phyloP scores from a whole-genome alignment of 208 protist genomes.

The Leptomonas pyrrhocoris region DNA sequence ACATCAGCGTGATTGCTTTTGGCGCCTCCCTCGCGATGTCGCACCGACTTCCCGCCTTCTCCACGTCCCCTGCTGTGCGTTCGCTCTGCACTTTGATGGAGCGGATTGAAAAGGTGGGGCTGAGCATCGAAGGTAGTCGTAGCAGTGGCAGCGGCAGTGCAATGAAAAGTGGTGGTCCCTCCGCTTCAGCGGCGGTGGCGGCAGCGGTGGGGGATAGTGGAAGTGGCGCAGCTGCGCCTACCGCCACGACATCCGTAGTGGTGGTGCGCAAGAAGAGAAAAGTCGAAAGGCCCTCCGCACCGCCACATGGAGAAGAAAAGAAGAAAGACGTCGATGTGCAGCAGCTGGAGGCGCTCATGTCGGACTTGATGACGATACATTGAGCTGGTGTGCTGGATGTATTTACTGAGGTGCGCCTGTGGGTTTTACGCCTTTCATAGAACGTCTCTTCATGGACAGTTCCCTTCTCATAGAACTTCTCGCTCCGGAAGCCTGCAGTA shows the following conservation, averaged over 20 bases:
- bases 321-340: constrained; percentile 31
- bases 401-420: not conserved
- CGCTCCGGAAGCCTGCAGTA: no score
- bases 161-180: not conserved
- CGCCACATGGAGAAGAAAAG: not conserved
- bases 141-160: constrained; percentile 4
- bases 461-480: no score
- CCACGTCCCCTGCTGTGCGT: constrained; percentile 44
- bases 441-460: not conserved
- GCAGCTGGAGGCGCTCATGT: constrained; percentile 38
- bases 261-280: constrained; percentile 84
- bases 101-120: constrained; percentile 34
- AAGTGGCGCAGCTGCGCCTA: not conserved
- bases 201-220: not conserved
- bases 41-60: constrained; percentile 70
- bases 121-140: constrained; percentile 31
- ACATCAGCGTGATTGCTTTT: constrained; percentile 79
- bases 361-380: constrained; percentile 6
- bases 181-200: not conserved
- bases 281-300: constrained; percentile 31
- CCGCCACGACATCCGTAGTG: constrained; percentile 22
- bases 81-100: constrained; percentile 42
- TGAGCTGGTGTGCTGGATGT: no score
- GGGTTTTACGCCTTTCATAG: not conserved
- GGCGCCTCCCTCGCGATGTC: constrained; percentile 51